Evolutionary conservation across 1,139 yeast genomes (phyloP).

Genomic region (Nakaseomyces glabratus): DNA sequence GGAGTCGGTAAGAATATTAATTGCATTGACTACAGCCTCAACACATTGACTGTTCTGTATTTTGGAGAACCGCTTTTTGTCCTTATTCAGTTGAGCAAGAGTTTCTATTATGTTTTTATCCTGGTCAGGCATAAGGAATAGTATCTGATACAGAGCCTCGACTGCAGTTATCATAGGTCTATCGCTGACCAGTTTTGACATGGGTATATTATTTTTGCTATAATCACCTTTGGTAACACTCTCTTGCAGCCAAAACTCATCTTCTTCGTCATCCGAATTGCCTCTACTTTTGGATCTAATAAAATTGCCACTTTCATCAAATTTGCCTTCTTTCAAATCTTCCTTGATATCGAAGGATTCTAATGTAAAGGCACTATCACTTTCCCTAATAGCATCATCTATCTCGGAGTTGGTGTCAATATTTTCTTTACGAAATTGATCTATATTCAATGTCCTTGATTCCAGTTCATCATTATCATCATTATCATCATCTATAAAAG

Average conservation of each 20-base stretch:
- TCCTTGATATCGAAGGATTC: slow-evolving; percentile 23
- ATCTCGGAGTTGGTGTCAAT: not conserved
- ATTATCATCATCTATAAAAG: too few relatives aligned
- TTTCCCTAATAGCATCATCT: not conserved
- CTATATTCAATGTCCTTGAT: too few relatives aligned
- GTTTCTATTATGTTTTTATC: slow-evolving; percentile 14
- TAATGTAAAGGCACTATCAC: not conserved
- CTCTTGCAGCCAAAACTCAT: slow-evolving; percentile 23
- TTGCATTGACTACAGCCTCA: slow-evolving; percentile 15
- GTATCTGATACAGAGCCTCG: slow-evolving; percentile 15
- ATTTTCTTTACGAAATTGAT: too few relatives aligned
- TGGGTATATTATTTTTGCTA: not conserved
- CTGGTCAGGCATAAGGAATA: slow-evolving; percentile 6
- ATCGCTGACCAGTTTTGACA: not conserved
- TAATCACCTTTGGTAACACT: slow-evolving; percentile 9
- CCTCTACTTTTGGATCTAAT: slow-evolving; percentile 6
- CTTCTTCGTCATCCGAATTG: slow-evolving; percentile 12
- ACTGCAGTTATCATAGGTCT: not conserved
- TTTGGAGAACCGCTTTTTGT: slow-evolving; percentile 12
- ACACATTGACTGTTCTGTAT: not conserved
- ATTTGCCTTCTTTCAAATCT: slow-evolving; percentile 19
- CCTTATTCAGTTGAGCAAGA: slow-evolving; percentile 16
- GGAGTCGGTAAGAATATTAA: slow-evolving; percentile 18
- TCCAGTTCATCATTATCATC: slow-evolving; percentile 4
- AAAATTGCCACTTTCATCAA: slow-evolving; percentile 24